Percentiles rank a stretch among this genome's conserved stretches.
Conservation (phyloP, 2,329 filamentous ascomycete genomes). For the Neofusicoccum sp. region DNA sequence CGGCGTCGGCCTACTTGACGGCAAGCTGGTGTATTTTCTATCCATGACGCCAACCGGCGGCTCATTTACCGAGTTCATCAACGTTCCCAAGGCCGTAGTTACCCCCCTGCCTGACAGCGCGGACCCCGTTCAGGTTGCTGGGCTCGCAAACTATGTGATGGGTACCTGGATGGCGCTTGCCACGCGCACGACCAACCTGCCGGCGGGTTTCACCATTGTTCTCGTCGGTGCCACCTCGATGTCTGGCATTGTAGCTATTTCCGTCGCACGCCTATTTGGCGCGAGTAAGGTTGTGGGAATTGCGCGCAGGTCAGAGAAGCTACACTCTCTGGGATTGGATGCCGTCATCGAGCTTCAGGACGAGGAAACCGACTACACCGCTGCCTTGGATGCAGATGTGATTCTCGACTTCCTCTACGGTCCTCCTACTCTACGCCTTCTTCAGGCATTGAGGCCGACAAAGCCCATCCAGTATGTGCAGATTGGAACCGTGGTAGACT, state of each 20-base stretch:
- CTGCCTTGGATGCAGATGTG: constrained; percentile 53
- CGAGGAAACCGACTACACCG: constrained; percentile 51
- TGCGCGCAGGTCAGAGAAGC: constrained; percentile 49
- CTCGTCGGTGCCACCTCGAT: constrained; percentile 58
- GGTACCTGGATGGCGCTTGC: constrained; percentile 61
- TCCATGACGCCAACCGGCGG: constrained; percentile 43
- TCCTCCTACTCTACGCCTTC: constrained; percentile 37
- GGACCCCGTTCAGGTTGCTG: constrained; percentile 56
- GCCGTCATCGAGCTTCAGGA: constrained; percentile 47
- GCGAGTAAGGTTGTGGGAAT: constrained; percentile 57
- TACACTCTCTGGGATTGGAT: constrained; percentile 51
- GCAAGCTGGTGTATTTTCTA: constrained; percentile 55
- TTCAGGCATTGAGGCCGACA: constrained; percentile 45
- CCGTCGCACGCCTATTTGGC: constrained; percentile 52
- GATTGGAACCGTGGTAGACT: constrained; percentile 51
- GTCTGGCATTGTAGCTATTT: constrained; percentile 55
- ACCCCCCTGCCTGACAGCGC: constrained; percentile 49
- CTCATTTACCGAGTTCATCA: constrained; percentile 53
- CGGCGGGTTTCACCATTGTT: constrained; percentile 50
- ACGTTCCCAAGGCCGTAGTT: constrained; percentile 45
- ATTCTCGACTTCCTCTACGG: constrained; percentile 63
- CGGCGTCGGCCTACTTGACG: constrained; percentile 54
- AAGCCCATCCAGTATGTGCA: constrained; percentile 57
- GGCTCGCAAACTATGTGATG: constrained; percentile 58
- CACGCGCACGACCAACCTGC: constrained; percentile 45